Base-by-base conservation (phyloP, 1,284 basidiomycete species). In the Cryptococcus deneoformans region DNA sequence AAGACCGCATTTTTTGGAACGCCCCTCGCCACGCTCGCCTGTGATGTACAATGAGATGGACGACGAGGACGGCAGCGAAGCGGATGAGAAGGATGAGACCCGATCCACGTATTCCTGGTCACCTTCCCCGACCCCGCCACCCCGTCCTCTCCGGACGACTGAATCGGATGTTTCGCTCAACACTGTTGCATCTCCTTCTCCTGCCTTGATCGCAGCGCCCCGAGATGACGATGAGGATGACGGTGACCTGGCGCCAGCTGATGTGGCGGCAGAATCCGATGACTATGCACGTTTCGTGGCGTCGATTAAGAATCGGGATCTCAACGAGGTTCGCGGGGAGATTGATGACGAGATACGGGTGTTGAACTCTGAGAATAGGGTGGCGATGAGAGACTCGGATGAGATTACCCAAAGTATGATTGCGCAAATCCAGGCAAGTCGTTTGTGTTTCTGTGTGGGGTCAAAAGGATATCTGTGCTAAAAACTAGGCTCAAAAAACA, bases 401-500 rank as follows among this genome's bases (percentile, higher is more conserved):
- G 94, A 97, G 71, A 86, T 98, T 64, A 95, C 90, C 3, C 87
- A 90, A 70, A 88, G 94, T 64, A 98, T 97, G 94, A 84, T 96
- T 47, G 82, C 86, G 1, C 95, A 99, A 77, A 96, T 99, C 65
- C 96, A 97, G 87, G 89, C 90, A 63, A 42, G 80, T 59, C 8
- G 47, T 10, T 7, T n/a, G 14, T 7, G 39, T 16, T 9, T 29
- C 5, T 29, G 3, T 4, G 29, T 5, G 29, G 29, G 29, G 5
- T 5, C 3, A 29, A 29, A 29, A 29, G 29, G 29, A 29, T 29
- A 29, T 36, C 6, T 66, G 58, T 35, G 43, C 8, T 20, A 43
- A 40, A 40, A 9, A 34, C 34, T 6, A 4, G 40, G 3, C 40
- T 40, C 54, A 12, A 8, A 12, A 8, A 7, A 12, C 61, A 88